Base-by-base conservation (phyloP, 345 rosid species). In the Citropsis articulata region DNA sequence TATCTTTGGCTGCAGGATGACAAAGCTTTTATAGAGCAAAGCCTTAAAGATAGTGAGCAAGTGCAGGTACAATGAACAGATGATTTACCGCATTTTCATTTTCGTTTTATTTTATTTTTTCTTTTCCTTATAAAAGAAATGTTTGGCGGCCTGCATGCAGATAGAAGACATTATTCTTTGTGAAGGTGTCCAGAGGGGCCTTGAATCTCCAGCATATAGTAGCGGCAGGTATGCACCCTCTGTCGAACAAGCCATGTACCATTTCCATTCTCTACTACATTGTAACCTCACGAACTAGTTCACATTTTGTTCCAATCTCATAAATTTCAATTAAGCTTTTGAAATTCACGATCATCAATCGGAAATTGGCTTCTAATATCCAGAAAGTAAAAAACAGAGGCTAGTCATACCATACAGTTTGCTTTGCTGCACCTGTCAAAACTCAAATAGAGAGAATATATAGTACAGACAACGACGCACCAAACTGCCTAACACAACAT, bases 141-240 rank as follows among this genome's bases (percentile, higher is more conserved):
- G 22, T 19, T 24, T 56, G 19, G 57, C 4, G 9, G 16, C 50
- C 24, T 56, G 75, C 68, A 53, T 79, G 81, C 88, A 95, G 99
- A 84, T 86, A 75, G 99, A 93, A 83, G 97, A 95, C 78, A 79
- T 88, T 16, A 66, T 73, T 56, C 84, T 95, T 35, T 93, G 95
- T 65, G 96, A 95, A 84, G 88, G 89, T 48, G 96, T 95, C 38
- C 98, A 92, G 77, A 88, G 87, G 72, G 96, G 98, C 22, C 84
- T 93, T 0, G 88, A 95, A 70, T 91, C 97, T 1, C 93, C 91
- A 7, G 94, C 94, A 2, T 93, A 91, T 77, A 36, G 65, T 66
- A 82, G 69, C 24, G 98, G 98, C 62, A 85, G 98, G 80, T 93
- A 92, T 73, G 93, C 90, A 31, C 94, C 94, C 0, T n/a, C 76